phyloP scores from a whole-genome alignment of 2,329 filamentous ascomycete genomes.

The Alternaria sp. region DNA sequence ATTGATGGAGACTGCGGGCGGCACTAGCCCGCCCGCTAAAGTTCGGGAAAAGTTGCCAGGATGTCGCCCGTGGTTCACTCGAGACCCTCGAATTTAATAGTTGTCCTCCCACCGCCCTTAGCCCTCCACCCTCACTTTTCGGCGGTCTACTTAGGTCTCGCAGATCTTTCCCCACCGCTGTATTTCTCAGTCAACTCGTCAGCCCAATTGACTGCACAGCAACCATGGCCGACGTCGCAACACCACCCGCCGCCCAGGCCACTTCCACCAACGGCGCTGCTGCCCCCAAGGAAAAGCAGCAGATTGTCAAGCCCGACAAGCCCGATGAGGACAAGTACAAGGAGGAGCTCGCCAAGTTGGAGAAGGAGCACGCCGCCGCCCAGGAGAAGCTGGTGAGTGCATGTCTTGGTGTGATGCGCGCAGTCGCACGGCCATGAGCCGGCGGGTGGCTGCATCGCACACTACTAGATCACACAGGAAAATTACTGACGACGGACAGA shows the following conservation, averaged over 20 bases:
- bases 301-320: conserved; percentile 74
- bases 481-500: conserved; percentile 62
- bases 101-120: conserved; percentile 25
- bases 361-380: conserved; percentile 84
- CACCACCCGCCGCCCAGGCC: conserved; percentile 48
- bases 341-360: conserved; percentile 77
- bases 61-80: conserved; percentile 26
- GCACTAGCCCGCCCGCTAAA: conserved; percentile 21
- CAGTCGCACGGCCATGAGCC: conserved; percentile 12
- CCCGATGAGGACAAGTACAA: conserved; percentile 89
- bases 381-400: conserved; percentile 73
- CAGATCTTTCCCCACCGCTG: conserved; percentile 18
- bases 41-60: conserved; percentile 35
- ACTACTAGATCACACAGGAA: not conserved
- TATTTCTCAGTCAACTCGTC: conserved; percentile 25
- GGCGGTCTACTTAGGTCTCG: conserved; percentile 13
- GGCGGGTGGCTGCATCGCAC: conserved; percentile 25
- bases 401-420: not conserved
- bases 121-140: conserved; percentile 11
- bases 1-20: conserved; percentile 17
- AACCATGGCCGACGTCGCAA: conserved; percentile 50
- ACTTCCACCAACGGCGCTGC: conserved; percentile 39
- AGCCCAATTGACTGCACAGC: conserved; percentile 31
- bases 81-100: conserved; percentile 37
- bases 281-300: conserved; percentile 48